Evolutionary conservation across 345 rosid genomes (phyloP).

Genomic region (Microcos paniculata): DNA sequence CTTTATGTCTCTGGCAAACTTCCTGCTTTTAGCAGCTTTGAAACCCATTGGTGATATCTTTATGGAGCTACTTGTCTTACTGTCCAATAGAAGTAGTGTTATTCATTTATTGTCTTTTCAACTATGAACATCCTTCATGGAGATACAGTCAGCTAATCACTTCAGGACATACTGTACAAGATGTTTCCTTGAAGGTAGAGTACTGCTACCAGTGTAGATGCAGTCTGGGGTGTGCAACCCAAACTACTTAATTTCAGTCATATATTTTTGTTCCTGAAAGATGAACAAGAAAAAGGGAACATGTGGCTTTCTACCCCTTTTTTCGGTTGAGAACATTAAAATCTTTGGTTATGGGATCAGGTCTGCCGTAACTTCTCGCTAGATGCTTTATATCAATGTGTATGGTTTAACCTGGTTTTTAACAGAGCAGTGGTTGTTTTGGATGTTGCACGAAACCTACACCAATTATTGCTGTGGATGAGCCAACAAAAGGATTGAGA

Average conservation of each 20-base stretch:
- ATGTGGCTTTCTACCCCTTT: background rate
- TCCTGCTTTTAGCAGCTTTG: background rate
- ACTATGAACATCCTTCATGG: background rate
- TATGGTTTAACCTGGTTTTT: conserved; percentile 23
- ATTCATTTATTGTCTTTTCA: background rate
- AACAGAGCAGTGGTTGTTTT: conserved; percentile 62
- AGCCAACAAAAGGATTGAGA: conserved; percentile 48
- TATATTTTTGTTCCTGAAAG: background rate
- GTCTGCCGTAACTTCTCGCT: background rate
- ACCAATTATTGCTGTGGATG: conserved; percentile 44
- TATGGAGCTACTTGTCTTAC: background rate
- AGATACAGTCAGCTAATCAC: background rate
- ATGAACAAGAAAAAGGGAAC: background rate
- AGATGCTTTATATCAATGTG: background rate
- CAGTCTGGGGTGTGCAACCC: background rate
- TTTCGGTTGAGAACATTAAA: background rate
- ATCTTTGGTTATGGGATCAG: background rate
- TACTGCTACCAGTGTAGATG: background rate
- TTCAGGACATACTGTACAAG: background rate
- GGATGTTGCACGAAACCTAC: conserved; percentile 60
- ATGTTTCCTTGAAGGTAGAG: background rate
- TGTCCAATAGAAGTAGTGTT: background rate
- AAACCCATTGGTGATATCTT: background rate
- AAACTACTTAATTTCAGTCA: background rate
- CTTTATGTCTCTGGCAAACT: background rate